phyloP scores from a whole-genome alignment of 2,329 filamentous ascomycete species.

The Colletotrichum neosansevieriae region DNA sequence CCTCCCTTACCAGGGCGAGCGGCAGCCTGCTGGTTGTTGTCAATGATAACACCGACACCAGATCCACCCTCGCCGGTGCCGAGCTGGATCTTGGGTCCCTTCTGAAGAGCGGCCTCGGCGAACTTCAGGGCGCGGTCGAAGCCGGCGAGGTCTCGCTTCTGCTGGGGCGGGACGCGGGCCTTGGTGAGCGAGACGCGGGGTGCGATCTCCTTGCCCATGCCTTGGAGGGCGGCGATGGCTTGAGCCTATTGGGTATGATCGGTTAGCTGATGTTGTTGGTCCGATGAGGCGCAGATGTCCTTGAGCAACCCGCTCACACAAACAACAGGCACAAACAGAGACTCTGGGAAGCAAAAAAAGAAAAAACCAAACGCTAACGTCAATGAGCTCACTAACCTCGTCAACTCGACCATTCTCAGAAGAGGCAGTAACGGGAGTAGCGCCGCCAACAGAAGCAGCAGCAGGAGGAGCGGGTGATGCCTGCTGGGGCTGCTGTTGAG shows the following conservation, averaged over 20 bases:
- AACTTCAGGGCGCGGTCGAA: conserved; percentile 56
- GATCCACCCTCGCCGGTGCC: conserved; percentile 46
- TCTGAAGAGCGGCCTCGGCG: conserved; percentile 54
- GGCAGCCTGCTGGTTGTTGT: conserved; percentile 51
- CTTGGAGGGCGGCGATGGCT: conserved; percentile 58
- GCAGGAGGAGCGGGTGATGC: conserved; percentile 39
- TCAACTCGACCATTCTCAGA: conserved; percentile 27
- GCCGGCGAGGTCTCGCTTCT: conserved; percentile 53
- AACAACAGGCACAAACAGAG: conserved; percentile 44
- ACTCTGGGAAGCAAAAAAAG: conserved; percentile 34
- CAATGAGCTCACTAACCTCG: conserved; percentile 31
- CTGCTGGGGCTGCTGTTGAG: conserved; percentile 41
- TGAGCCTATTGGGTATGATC: conserved; percentile 47
- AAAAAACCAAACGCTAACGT: too few species aligned
- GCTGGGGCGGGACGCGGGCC: conserved; percentile 43
- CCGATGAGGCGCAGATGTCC: conserved; percentile 9
- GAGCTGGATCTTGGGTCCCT: conserved; percentile 54
- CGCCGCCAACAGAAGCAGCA: conserved; percentile 12
- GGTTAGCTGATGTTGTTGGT: conserved; percentile 24
- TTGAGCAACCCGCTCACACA: conserved; percentile 49
- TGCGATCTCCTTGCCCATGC: conserved; percentile 62
- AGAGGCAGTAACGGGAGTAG: conserved; percentile 23
- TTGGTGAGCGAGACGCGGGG: conserved; percentile 49
- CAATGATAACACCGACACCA: conserved; percentile 54
- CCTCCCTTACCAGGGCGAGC: conserved; percentile 21